Base-by-base conservation (phyloP, 305 asterid species). In the Fraxinus sp. region DNA sequence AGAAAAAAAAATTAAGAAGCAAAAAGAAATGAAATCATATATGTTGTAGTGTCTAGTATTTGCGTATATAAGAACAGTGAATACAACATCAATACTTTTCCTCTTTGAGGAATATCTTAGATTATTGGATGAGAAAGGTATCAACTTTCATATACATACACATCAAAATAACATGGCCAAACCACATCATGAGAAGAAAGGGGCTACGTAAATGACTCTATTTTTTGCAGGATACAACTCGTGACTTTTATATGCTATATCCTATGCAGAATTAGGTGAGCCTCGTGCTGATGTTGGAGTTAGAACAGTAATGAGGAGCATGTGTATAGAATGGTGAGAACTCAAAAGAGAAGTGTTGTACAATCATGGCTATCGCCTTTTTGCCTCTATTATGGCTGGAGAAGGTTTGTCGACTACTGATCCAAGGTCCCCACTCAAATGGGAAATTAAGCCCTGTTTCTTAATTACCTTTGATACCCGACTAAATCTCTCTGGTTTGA, bases 231-330 rank as follows among this genome's bases (percentile, higher is more conserved):
- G 57, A 79, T 14, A 22, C 52, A 32, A 71, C 70, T 36, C 22
- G 4, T 18, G 30, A 59, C 70, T 59, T 8, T 2, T 32, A 28
- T 14, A 59, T 30, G 22, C 70, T 82, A 84, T 39, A 87, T 22
- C 76, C 78, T 86, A 79, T 62, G 87, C 76, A 86, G 71, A 52
- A 89, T 35, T 37, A 89, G 46, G 64, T 84, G 89, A 87, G 89
- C 93, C 35, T 91, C 92, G 41, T 87, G 84, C 74, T 86, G 88
- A 46, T 92, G 91, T 66, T 90, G 91, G 78, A 3, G 87, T 89
- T 4, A 83, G 7, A 1, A 83, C 0, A 0, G 79, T 14, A 24
- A 35, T 52, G 59, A 26, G 93, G 93, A 72, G 91, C 91, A 75
- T 90, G 93, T 13, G 84, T 80, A 35, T 90, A 90, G 0, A 87